Conservation (phyloP, 208 protist genomes). For the Blastocrithidia nonstop region DNA sequence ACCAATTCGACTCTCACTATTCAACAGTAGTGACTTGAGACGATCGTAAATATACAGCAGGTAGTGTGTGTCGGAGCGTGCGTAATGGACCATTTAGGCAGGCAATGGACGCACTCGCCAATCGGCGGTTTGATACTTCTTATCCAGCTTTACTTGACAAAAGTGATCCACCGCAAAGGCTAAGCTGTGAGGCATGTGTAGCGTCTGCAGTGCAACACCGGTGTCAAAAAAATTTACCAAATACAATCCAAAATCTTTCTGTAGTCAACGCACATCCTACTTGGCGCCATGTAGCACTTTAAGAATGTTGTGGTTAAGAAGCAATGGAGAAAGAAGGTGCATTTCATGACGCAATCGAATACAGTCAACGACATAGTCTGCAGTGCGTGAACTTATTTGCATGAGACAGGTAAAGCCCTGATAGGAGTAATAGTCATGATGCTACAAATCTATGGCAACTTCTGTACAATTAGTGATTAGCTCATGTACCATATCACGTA, state of each 20-base stretch:
- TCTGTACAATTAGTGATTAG: conserved; percentile 36
- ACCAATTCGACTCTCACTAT: conserved; percentile 51
- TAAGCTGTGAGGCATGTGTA: conserved; percentile 85
- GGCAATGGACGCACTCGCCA: conserved; percentile 96
- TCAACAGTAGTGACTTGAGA: conserved; percentile 59
- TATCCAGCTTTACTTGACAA: conserved; percentile 90
- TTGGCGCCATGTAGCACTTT: conserved; percentile 96
- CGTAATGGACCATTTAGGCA: conserved; percentile 94
- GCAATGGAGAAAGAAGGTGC: conserved; percentile 71
- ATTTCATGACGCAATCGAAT: conserved; percentile 86
- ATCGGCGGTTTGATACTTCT: conserved; percentile 96
- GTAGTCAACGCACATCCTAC: conserved; percentile 95
- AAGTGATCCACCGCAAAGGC: conserved; percentile 91
- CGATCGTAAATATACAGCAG: conserved; percentile 95
- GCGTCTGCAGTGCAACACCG: conserved; percentile 87
- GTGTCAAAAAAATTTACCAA: conserved; percentile 98
- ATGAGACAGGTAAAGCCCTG: conserved; percentile 96
- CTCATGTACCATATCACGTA: not conserved
- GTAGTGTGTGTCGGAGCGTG: conserved; percentile 97
- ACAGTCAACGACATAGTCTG: conserved; percentile 96
- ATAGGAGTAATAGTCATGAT: conserved; percentile 91
- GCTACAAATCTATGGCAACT: conserved; percentile 93
- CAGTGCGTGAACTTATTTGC: conserved; percentile 92
- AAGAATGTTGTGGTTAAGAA: conserved; percentile 87
- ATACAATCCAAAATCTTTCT: conserved; percentile 97